Evolutionary conservation across 108 stramenopile genomes (phyloP).

Genomic region (Skeletonema grethae): DNA sequence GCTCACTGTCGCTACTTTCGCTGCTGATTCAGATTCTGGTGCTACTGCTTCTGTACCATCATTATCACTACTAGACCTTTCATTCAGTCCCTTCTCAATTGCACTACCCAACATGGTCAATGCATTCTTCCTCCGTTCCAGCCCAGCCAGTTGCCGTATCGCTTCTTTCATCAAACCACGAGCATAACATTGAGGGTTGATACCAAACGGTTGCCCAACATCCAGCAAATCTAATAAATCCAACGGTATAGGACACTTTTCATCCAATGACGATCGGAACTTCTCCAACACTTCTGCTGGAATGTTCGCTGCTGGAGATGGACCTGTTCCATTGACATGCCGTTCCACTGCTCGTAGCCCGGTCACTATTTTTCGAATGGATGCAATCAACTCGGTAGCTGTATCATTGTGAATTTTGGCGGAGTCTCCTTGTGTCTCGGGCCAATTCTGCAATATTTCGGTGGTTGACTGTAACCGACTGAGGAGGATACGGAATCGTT

Average conservation of each 20-base stretch:
- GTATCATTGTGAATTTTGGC: conserved; percentile 68
- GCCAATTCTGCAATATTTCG: conserved; percentile 77
- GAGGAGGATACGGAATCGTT: conserved; percentile 65
- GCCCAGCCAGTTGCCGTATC: conserved; percentile 69
- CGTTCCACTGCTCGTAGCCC: conserved; percentile 63
- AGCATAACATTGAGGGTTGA: conserved; percentile 84
- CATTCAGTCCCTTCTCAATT: conserved; percentile 59
- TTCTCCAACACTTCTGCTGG: conserved; percentile 24
- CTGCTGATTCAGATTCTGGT: not conserved
- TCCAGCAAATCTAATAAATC: conserved; percentile 85
- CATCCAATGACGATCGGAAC: conserved; percentile 55
- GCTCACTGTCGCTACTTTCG: not conserved
- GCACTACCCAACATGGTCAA: conserved; percentile 71
- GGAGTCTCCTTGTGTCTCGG: conserved; percentile 61
- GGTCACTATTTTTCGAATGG: conserved; percentile 52
- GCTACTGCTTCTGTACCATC: conserved; percentile 3
- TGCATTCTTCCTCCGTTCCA: conserved; percentile 74
- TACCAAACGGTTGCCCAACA: conserved; percentile 53
- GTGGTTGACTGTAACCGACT: conserved; percentile 53
- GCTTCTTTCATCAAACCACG: conserved; percentile 72
- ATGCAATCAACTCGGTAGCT: conserved; percentile 63
- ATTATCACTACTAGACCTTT: not conserved
- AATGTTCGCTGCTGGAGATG: conserved; percentile 29
- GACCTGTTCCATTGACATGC: conserved; percentile 47
- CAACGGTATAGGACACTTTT: conserved; percentile 66